Evolutionary conservation across 352 stramenopile species (phyloP).

Genomic region (Thalassiosira hispida): DNA sequence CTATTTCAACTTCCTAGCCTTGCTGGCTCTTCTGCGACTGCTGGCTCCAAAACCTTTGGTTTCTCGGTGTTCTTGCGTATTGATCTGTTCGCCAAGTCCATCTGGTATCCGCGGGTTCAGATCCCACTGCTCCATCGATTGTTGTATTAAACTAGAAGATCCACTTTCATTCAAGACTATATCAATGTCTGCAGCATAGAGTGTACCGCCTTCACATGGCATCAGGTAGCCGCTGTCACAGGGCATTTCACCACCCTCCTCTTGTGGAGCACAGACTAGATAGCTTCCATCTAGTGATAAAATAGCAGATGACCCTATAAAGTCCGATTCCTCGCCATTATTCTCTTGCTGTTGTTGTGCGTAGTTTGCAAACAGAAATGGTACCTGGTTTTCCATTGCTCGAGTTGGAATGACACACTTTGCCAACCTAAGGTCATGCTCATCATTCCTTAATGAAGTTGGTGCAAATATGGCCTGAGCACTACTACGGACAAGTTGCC

Average conservation of each 20-base stretch:
- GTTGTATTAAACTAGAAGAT: too few relatives aligned
- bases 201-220: not conserved
- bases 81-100: too few relatives aligned
- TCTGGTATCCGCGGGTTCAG: too few relatives aligned
- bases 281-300: constrained; percentile 14
- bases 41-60: too few relatives aligned
- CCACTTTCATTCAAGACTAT: too few relatives aligned
- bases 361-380: constrained; percentile 13
- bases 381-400: constrained; percentile 26
- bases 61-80: too few relatives aligned
- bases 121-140: too few relatives aligned
- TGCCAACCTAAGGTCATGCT: constrained; percentile 5
- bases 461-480: constrained; percentile 12
- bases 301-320: constrained; percentile 28
- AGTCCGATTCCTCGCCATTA: not conserved
- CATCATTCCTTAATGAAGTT: constrained; percentile 11
- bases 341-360: not conserved
- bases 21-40: too few relatives aligned
- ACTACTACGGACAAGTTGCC: constrained; percentile 18
- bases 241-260: constrained; percentile 27
- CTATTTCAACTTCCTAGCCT: too few relatives aligned
- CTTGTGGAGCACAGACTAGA: constrained; percentile 23
- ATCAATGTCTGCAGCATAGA: too few relatives aligned
- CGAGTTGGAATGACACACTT: constrained; percentile 7
- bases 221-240: constrained; percentile 20